Conservation (phyloP, 345 rosid genomes). For the Eutrema japonicum region DNA sequence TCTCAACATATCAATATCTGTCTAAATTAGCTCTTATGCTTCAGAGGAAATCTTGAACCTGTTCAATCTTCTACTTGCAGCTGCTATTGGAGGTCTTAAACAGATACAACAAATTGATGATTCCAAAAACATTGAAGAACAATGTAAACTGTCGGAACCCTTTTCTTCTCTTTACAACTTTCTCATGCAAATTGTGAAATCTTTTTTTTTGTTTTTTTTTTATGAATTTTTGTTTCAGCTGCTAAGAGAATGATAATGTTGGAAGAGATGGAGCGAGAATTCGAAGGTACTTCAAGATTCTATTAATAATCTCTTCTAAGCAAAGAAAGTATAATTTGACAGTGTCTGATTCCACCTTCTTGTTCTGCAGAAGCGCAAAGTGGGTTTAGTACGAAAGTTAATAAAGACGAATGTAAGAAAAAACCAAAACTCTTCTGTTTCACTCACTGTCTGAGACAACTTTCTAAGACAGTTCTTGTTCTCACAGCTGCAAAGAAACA, state of each 20-base stretch:
- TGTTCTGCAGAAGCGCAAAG: slow-evolving; percentile 35
- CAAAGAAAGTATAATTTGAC: neutral
- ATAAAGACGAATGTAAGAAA: slow-evolving; percentile 24
- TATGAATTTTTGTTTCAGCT: slow-evolving; percentile 22
- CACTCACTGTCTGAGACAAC: neutral
- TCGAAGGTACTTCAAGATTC: slow-evolving; percentile 33
- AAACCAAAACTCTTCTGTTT: neutral
- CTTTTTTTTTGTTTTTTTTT: neutral
- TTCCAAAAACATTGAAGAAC: slow-evolving; percentile 8
- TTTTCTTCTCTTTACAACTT: neutral
- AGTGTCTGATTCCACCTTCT: slow-evolving; percentile 5
- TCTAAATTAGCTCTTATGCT: slow-evolving; percentile 1
- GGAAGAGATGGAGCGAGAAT: slow-evolving; percentile 42
- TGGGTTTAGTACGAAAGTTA: neutral
- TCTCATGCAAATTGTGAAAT: neutral
- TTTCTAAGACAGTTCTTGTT: slow-evolving; percentile 4
- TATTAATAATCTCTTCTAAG: neutral
- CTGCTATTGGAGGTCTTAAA: slow-evolving; percentile 20
- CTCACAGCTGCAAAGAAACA: slow-evolving; percentile 34
- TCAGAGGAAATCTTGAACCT: neutral
- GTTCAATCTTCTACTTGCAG: slow-evolving; percentile 16
- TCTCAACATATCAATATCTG: neutral
- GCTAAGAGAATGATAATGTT: slow-evolving; percentile 26
- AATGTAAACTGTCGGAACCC: slow-evolving; percentile 25
- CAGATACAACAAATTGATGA: neutral